Percentiles rank a stretch among this genome's conserved stretches.
Conservation (phyloP, 805 yeast genomes). For the Candida nonsorbophila region DNA sequence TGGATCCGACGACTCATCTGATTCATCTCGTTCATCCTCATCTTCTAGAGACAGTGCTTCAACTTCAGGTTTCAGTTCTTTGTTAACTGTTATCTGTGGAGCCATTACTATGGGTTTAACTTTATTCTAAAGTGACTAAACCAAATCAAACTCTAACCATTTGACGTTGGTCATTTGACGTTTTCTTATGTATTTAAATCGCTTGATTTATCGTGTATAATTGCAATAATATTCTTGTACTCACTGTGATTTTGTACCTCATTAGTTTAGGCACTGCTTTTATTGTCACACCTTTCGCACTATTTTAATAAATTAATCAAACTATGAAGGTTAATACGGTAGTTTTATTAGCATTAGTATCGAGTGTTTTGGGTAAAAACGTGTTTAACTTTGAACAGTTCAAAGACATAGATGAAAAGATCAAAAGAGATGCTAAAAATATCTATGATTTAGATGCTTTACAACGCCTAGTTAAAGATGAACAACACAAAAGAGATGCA, state of each 20-base stretch:
- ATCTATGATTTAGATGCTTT: conserved; percentile 3
- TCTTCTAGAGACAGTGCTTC: conserved; percentile 12
- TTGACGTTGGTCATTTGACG: no score
- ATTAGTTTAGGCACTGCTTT: no score
- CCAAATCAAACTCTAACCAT: no score
- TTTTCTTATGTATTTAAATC: no score
- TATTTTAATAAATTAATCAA: no score
- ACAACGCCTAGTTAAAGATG: conserved; percentile 3
- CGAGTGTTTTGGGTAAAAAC: conserved; percentile 8
- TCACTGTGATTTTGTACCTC: no score
- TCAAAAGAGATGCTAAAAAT: conserved; percentile 6
- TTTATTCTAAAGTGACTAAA: conserved; percentile 13
- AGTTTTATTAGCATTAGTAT: neutral
- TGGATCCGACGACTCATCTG: conserved; percentile 18
- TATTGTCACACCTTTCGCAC: no score
- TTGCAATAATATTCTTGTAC: no score
- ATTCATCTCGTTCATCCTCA: conserved; percentile 14
- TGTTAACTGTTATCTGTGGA: conserved; percentile 22
- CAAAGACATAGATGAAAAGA: no score
- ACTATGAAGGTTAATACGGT: conserved; percentile 1
- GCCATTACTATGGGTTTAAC: conserved; percentile 35
- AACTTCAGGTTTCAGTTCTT: conserved; percentile 9
- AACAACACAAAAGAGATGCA: conserved; percentile 1
- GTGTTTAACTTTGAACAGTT: conserved; percentile 9
- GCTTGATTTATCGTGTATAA: no score